Evolutionary conservation across 2,329 filamentous ascomycete genomes (phyloP).

Genomic region (Ilyonectria robusta): DNA sequence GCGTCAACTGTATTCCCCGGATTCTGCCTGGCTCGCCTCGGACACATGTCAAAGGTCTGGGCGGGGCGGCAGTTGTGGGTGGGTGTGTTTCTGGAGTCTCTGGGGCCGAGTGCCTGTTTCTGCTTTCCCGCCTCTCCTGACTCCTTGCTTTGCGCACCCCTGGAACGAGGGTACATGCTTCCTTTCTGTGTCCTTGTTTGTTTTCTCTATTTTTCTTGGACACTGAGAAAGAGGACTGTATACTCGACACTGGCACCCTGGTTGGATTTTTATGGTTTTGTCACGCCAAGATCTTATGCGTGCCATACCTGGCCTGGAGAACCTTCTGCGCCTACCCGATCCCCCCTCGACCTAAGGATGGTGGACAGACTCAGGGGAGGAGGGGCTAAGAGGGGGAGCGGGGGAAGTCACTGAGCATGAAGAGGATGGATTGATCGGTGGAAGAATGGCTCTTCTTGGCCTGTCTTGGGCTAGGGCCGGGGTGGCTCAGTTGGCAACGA

Average conservation of each 20-base stretch:
- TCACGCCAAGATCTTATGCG: constrained; percentile 21
- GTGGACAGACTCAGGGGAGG: constrained; percentile 13
- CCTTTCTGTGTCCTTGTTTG: constrained; percentile 11
- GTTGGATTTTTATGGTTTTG: constrained; percentile 18
- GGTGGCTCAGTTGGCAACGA: constrained; percentile 30
- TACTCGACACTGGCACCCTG: constrained; percentile 16
- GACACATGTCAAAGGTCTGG: constrained; percentile 13
- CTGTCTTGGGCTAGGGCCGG: constrained; percentile 30
- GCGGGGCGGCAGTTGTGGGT: constrained; percentile 32
- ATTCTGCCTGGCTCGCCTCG: constrained; percentile 13
- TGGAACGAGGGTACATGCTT: constrained; percentile 23
- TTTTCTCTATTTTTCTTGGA: not conserved
- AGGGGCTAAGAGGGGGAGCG: constrained; percentile 8
- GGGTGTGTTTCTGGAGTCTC: constrained; percentile 38
- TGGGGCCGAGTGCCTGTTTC: constrained; percentile 24
- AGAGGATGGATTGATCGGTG: constrained; percentile 24
- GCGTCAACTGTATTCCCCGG: constrained; percentile 21
- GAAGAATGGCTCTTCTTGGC: constrained; percentile 32
- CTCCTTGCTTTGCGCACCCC: constrained; percentile 18
- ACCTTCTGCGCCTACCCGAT: constrained; percentile 14
- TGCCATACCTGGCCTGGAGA: constrained; percentile 16
- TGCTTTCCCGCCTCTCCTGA: constrained; percentile 16
- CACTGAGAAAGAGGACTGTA: constrained; percentile 7
- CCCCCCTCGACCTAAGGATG: constrained; percentile 13
- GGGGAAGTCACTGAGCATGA: constrained; percentile 16